Conservation (phyloP, 352 stramenopile genomes). For the Pythium aquatile region DNA sequence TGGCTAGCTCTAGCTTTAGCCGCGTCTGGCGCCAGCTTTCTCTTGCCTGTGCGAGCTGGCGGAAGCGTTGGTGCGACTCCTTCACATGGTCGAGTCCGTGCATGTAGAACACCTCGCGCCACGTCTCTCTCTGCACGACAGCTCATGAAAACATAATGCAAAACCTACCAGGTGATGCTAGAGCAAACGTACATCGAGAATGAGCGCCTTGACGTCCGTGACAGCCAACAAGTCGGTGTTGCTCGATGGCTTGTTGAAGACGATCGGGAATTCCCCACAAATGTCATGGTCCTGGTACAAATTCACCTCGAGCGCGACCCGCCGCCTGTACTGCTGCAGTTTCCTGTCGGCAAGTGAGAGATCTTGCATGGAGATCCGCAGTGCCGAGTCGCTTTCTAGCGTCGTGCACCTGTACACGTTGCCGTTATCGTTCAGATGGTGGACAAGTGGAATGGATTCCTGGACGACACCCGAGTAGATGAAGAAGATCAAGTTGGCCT, state of each 20-base stretch:
- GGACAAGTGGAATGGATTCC: conserved; percentile 67
- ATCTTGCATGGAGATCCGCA: conserved; percentile 31
- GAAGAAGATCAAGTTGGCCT: conserved; percentile 75
- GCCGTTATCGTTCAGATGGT: conserved; percentile 65
- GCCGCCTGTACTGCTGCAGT: conserved; percentile 38
- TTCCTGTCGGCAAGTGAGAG: conserved; percentile 19
- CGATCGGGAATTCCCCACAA: conserved; percentile 63
- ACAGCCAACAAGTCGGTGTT: conserved; percentile 72
- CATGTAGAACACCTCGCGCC: conserved; percentile 78
- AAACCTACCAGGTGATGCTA: conserved; percentile 4
- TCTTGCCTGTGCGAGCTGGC: conserved; percentile 55
- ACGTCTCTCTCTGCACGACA: conserved; percentile 58
- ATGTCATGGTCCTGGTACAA: conserved; percentile 83
- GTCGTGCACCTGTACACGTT: conserved; percentile 48
- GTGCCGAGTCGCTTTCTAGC: conserved; percentile 36
- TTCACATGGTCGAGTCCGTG: conserved; percentile 67
- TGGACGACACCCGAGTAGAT: conserved; percentile 79
- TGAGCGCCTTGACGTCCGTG: conserved; percentile 75
- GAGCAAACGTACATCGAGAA: conserved; percentile 64
- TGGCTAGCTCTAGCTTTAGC: conserved; percentile 66
- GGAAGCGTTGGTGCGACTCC: conserved; percentile 52
- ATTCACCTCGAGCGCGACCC: conserved; percentile 66
- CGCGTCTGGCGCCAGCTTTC: conserved; percentile 79
- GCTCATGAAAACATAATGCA: neutral
- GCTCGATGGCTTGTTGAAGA: conserved; percentile 59